Base-by-base conservation (phyloP, 2,329 filamentous ascomycete genomes). In the Metarhizium album region DNA sequence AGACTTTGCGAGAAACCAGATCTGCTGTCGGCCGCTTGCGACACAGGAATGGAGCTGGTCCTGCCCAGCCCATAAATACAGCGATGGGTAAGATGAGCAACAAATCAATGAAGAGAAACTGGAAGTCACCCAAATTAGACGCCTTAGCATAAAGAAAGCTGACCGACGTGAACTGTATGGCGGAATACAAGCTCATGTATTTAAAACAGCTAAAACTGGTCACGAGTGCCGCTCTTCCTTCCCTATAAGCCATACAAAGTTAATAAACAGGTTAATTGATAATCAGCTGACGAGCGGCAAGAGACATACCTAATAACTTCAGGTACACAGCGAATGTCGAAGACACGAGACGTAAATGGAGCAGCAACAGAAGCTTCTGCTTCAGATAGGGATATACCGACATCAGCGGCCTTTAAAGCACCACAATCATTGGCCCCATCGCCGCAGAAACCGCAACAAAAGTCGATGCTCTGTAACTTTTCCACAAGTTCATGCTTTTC, bases 171-270 rank as follows among this genome's bases (percentile, higher is more conserved):
- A 98, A 98, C 67, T 98, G 93, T 57, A 98, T 98, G n/a, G 93
- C 91, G 2, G 90, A 97, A 73, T 98, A 98, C 57, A 98, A 71
- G 60, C 87, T 94, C 94, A 98, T 98, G 70, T 95, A 98, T 73
- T 97, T 98, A 78, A 98, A 98, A 72, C 93, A 98, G 71, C 88
- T 94, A 72, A 98, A 98, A 68, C 90, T 95, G 13, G 93, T 98
- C n/a, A 97, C 90, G 33, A 98, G 77, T 33, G 94, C 88, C 20
- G 91, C 91, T 55, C 94, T 83, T 20, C 93, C 93, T 73, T 98
- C 93, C 57, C 90, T 83, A 35, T 37, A 18, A 9, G 16, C 1
- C 18, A 54, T 68, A 55, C 68, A 59, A 42, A 43, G 16, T 29
- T 27, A 42, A 27, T 11, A n/a, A 50, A 40, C 20, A 35, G 18